A percentile compares a stretch with the other conserved stretches of the same genome.
Conservation (phyloP, 2,329 filamentous ascomycete species). For the Penicillium sp. region DNA sequence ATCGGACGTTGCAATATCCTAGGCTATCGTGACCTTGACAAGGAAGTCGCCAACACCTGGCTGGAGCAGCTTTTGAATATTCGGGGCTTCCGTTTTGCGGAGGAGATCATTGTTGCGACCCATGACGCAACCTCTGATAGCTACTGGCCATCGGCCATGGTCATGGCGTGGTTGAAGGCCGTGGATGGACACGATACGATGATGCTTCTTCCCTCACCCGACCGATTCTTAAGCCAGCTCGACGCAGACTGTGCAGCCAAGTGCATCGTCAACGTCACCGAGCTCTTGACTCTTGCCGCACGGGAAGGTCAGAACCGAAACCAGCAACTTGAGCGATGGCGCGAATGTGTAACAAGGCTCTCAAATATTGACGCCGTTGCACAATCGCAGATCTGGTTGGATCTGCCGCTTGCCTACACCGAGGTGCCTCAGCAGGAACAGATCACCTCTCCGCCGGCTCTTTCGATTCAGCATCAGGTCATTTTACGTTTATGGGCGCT, state of each 20-base stretch:
- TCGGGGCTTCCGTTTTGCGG: constrained; percentile 22
- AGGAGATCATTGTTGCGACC: constrained; percentile 30
- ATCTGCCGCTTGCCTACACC: constrained; percentile 17
- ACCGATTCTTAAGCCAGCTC: constrained; percentile 22
- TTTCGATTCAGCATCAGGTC: constrained; percentile 25
- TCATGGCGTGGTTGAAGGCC: constrained; percentile 26
- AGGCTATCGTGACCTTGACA: constrained; percentile 30
- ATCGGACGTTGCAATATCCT: constrained; percentile 36
- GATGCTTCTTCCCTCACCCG: constrained; percentile 12
- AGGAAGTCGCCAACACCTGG: constrained; percentile 30
- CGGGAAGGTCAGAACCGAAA: constrained; percentile 13
- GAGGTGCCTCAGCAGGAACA: constrained; percentile 1
- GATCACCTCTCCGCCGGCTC: not conserved
- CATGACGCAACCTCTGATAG: constrained; percentile 13
- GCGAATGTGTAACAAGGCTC: constrained; percentile 23
- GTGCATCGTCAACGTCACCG: constrained; percentile 33
- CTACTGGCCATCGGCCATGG: constrained; percentile 26
- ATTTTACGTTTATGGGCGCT: constrained; percentile 34
- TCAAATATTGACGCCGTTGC: constrained; percentile 20
- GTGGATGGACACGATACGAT: constrained; percentile 5
- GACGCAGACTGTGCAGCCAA: constrained; percentile 23
- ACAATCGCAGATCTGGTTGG: constrained; percentile 25
- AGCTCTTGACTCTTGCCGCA: constrained; percentile 26
- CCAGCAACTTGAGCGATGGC: constrained; percentile 31
- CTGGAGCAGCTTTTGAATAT: constrained; percentile 26